Evolutionary conservation across 2,329 filamentous ascomycete species (phyloP).

Genomic region (Paraconiothyrium sp.): DNA sequence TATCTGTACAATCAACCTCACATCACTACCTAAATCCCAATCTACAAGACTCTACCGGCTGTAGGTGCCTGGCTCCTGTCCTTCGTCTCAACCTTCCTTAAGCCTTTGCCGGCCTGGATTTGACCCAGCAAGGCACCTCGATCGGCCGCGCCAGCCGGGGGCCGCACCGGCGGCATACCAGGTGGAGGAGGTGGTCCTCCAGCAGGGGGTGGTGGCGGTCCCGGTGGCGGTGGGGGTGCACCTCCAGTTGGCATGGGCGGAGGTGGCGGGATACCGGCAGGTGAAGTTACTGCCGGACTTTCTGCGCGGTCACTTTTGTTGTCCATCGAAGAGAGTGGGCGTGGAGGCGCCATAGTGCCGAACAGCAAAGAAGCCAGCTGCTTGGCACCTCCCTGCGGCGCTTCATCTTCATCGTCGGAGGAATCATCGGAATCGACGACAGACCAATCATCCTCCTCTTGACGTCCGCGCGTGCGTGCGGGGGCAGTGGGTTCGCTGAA

Average conservation of each 20-base stretch:
- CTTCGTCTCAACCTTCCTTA: conserved; percentile 90
- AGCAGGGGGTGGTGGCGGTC: conserved; percentile 58
- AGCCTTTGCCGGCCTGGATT: conserved; percentile 79
- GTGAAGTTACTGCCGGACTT: conserved; percentile 53
- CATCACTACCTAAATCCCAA: background rate
- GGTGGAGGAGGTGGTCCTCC: conserved; percentile 45
- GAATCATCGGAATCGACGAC: conserved; percentile 79
- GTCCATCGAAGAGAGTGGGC: conserved; percentile 84
- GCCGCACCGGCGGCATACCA: conserved; percentile 55
- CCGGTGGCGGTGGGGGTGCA: conserved; percentile 58
- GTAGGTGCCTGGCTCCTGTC: conserved; percentile 79
- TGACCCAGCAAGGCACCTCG: conserved; percentile 76
- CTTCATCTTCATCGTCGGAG: conserved; percentile 74
- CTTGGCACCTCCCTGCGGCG: conserved; percentile 83
- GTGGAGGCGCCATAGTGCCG: conserved; percentile 93
- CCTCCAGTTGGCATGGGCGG: conserved; percentile 59
- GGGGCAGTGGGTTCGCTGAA: conserved; percentile 59
- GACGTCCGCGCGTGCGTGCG: conserved; percentile 65
- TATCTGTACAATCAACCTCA: conserved; percentile 25
- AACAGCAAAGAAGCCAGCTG: conserved; percentile 95
- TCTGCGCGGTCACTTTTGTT: conserved; percentile 65
- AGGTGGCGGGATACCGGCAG: conserved; percentile 59
- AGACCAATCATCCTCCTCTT: conserved; percentile 81
- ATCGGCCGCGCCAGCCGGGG: conserved; percentile 43
- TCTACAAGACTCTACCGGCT: conserved; percentile 74